These are phyloP conservation scores for Cornus florida DNA, from an alignment of 148 eudicot species.

Conservation along the genomic window DNA sequence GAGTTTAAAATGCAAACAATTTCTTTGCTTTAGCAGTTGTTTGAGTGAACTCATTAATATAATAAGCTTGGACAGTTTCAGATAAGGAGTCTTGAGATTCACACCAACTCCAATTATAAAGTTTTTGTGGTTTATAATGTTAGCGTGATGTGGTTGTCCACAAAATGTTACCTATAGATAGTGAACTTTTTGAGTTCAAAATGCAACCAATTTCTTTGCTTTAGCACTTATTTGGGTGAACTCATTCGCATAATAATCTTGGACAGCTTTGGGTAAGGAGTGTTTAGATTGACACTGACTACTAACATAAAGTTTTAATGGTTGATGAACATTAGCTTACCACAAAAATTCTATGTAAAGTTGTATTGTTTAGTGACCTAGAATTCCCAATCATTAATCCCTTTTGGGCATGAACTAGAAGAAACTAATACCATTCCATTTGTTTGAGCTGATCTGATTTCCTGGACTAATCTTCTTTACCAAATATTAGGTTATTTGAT, in stretches of 20 bases:
- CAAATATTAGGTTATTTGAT: not conserved
- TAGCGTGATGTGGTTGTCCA: not conserved
- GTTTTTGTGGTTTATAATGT: not conserved
- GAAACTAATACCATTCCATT: not conserved
- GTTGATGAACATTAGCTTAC: not conserved
- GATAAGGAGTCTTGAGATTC: too few relatives aligned
- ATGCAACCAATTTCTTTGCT: too few relatives aligned
- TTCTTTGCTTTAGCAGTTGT: too few relatives aligned
- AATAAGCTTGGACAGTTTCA: not conserved
- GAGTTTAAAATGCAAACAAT: not conserved
- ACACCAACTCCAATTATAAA: too few relatives aligned
- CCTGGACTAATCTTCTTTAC: not conserved
- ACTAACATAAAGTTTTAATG: not conserved
- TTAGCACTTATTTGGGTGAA: not conserved
- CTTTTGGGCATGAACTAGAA: too few relatives aligned
- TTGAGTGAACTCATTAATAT: not conserved
- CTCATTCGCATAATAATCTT: not conserved
- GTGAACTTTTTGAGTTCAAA: not conserved
- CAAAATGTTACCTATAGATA: not conserved
- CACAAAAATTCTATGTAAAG: too few relatives aligned
- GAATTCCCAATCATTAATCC: not conserved
- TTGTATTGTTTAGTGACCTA: not conserved
- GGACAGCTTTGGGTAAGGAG: too few relatives aligned
- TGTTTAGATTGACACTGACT: too few relatives aligned
- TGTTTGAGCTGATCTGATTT: not conserved